phyloP scores from a whole-genome alignment of 2,329 filamentous ascomycete species.

The Venturia nashicola region DNA sequence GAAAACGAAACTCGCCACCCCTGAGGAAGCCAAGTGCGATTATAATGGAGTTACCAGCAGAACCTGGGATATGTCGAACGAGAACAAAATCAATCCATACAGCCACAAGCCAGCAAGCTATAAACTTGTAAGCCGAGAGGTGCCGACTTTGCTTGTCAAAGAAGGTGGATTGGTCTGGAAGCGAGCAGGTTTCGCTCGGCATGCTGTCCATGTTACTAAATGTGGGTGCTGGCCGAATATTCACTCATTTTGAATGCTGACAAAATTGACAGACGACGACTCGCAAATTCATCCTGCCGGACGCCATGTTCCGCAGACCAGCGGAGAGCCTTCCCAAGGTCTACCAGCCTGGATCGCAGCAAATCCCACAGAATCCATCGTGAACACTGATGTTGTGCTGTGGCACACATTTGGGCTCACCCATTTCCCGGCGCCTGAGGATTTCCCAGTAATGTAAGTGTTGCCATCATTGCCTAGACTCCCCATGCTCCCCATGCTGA shows the following conservation, averaged over 20 bases:
- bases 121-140: slow-evolving; percentile 80
- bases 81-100: slow-evolving; percentile 71
- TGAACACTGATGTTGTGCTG: slow-evolving; percentile 75
- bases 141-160: slow-evolving; percentile 67
- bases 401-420: slow-evolving; percentile 92
- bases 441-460: slow-evolving; percentile 69
- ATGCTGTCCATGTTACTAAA: slow-evolving; percentile 79
- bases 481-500: not conserved
- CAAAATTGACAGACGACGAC: slow-evolving; percentile 49
- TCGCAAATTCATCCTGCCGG: slow-evolving; percentile 76
- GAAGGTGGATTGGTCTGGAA: slow-evolving; percentile 77
- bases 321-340: slow-evolving; percentile 61
- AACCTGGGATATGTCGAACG: slow-evolving; percentile 87
- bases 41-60: slow-evolving; percentile 69
- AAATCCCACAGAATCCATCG: slow-evolving; percentile 54
- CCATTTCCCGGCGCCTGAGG: slow-evolving; percentile 80
- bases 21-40: slow-evolving; percentile 57
- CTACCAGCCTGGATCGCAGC: slow-evolving; percentile 64
- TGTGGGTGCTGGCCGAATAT: slow-evolving; percentile 43
- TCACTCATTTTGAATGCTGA: slow-evolving; percentile 7
- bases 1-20: slow-evolving; percentile 66
- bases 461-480: not conserved
- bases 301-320: slow-evolving; percentile 78
- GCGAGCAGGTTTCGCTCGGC: slow-evolving; percentile 73
- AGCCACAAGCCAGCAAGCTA: slow-evolving; percentile 76